These are phyloP conservation scores for Salvia rosmarinus DNA, from an alignment of 257 asterid species.

Conservation along the genomic window DNA sequence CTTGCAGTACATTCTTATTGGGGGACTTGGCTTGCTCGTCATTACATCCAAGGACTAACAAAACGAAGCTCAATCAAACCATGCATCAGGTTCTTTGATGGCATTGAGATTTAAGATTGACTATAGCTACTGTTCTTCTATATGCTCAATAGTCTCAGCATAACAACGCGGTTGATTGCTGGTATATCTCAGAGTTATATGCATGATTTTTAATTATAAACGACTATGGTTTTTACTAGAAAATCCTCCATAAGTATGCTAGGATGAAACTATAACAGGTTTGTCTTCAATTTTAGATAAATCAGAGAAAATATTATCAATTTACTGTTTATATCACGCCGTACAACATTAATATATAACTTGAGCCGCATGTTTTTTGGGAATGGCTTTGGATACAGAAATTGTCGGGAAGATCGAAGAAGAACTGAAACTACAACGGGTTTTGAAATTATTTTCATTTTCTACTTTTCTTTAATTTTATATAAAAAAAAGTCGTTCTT, in stretches of 20 bases:
- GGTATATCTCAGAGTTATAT: neutral
- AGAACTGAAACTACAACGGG: too few relatives aligned
- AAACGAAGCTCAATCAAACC: slow-evolving; percentile 11
- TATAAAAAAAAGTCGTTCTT: too few relatives aligned
- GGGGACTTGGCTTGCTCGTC: slow-evolving; percentile 55
- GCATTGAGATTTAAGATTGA: neutral
- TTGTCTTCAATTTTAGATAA: neutral
- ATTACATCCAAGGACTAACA: slow-evolving; percentile 57
- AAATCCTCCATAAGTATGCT: neutral
- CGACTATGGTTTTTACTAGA: neutral
- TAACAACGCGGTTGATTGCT: neutral
- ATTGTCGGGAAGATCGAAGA: too few relatives aligned
- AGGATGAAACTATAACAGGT: too few relatives aligned
- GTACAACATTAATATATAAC: neutral
- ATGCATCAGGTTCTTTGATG: neutral
- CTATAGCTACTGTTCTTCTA: neutral
- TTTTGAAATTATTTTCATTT: too few relatives aligned
- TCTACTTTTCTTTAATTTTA: too few relatives aligned
- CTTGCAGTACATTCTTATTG: slow-evolving; percentile 63
- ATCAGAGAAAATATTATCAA: neutral
- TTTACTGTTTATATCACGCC: neutral
- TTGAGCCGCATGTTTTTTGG: neutral
- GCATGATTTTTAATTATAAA: neutral
- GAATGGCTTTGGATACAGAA: too few relatives aligned
- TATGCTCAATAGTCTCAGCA: neutral